phyloP scores from a whole-genome alignment of 2,329 filamentous ascomycete genomes.

The Aspergillus eucalypticola region DNA sequence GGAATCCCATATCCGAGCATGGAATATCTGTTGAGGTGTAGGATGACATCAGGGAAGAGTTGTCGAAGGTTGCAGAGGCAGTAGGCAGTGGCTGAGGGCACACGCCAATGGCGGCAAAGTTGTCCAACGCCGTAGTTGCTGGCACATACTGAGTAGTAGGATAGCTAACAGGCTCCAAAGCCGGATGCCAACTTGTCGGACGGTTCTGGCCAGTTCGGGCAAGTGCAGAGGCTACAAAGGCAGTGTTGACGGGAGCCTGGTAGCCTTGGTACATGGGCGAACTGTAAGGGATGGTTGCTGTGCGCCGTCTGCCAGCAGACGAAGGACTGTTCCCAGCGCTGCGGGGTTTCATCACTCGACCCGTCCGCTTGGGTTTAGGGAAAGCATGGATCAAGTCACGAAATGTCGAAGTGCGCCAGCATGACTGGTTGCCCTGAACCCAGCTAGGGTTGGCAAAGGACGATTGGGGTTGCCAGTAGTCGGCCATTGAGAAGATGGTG shows the following conservation, averaged over 20 bases:
- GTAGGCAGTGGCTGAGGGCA: slow-evolving; percentile 22
- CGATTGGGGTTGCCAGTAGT: slow-evolving; percentile 30
- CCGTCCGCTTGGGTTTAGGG: slow-evolving; percentile 51
- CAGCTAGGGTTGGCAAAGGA: slow-evolving; percentile 32
- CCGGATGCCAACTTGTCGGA: slow-evolving; percentile 76
- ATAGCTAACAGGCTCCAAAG: slow-evolving; percentile 39
- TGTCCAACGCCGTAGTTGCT: slow-evolving; percentile 20
- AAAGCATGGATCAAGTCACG: slow-evolving; percentile 50
- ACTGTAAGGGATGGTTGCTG: slow-evolving; percentile 51
- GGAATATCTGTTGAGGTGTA: slow-evolving; percentile 25
- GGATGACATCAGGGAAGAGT: slow-evolving; percentile 24
- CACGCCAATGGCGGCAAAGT: slow-evolving; percentile 21
- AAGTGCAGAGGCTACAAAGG: slow-evolving; percentile 40
- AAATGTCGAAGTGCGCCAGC: slow-evolving; percentile 25
- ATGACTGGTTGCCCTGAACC: slow-evolving; percentile 25
- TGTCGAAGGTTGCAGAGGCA: slow-evolving; percentile 19
- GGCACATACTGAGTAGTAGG: slow-evolving; percentile 25
- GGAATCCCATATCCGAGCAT: slow-evolving; percentile 24
- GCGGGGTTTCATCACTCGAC: slow-evolving; percentile 62
- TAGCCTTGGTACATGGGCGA: slow-evolving; percentile 46
- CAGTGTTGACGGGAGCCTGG: slow-evolving; percentile 49
- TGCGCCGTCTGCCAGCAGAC: slow-evolving; percentile 50
- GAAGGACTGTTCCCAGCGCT: slow-evolving; percentile 71
- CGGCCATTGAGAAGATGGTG: slow-evolving; percentile 31
- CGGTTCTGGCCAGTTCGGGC: slow-evolving; percentile 48